Evolutionary conservation across 176 grass and related monocot species (phyloP).

Genomic region (Zoysia japonica): DNA sequence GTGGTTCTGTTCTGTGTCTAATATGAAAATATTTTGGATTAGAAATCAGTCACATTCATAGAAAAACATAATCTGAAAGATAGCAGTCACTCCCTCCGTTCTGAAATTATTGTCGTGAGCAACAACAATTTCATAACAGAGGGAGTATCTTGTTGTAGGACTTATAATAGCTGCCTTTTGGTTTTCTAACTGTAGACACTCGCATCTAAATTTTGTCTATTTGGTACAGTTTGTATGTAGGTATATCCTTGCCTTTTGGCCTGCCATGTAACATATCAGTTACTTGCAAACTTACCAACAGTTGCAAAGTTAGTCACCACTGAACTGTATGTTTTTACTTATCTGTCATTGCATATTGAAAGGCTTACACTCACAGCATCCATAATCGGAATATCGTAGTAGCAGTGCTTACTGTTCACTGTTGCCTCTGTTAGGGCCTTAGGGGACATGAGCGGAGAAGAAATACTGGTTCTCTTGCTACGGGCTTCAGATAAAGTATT

Average conservation of each 20-base stretch:
- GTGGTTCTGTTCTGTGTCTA: neutral
- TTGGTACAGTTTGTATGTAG: neutral
- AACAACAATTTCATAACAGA: too few species aligned
- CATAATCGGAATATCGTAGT: too few species aligned
- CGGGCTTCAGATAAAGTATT: too few species aligned
- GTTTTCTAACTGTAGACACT: neutral
- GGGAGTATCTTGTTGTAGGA: neutral
- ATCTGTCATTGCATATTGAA: too few species aligned
- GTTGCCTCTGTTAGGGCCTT: neutral
- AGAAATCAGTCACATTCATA: neutral
- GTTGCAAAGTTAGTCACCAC: too few species aligned
- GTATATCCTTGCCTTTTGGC: neutral
- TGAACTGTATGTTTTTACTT: too few species aligned
- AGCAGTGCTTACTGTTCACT: neutral
- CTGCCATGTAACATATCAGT: neutral
- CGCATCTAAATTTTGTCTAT: neutral
- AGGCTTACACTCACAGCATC: too few species aligned
- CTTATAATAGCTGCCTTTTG: neutral
- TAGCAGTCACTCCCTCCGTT: neutral
- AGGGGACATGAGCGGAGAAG: too few species aligned
- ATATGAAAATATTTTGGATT: neutral
- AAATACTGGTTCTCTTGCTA: too few species aligned
- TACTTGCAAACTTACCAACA: neutral
- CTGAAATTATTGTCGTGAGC: too few species aligned
- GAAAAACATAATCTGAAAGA: neutral